These are phyloP conservation scores for Detonula confervacea DNA, from an alignment of 352 stramenopile genomes.

Conservation along the genomic window DNA sequence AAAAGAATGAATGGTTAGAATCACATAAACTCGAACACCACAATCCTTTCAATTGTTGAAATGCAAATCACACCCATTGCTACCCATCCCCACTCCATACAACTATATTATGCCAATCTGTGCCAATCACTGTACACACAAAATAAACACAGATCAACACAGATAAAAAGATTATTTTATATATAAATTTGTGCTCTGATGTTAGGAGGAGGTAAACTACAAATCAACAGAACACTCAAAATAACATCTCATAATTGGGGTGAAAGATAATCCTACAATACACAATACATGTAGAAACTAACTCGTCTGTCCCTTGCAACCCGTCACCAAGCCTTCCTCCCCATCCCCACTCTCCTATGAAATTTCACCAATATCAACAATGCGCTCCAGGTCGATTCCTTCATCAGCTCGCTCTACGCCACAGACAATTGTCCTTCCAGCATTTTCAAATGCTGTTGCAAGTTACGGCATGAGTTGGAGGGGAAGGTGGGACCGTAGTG, in stretches of 20 bases:
- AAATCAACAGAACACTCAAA: background rate
- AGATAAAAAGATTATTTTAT: no score
- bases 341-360: conserved; percentile 43
- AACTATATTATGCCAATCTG: no score
- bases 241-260: background rate
- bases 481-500: conserved; percentile 49
- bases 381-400: conserved; percentile 74
- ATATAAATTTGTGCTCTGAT: no score
- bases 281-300: background rate
- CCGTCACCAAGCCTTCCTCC: conserved; percentile 54
- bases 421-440: conserved; percentile 65
- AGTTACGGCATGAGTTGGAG: conserved; percentile 14
- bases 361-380: conserved; percentile 69
- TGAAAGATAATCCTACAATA: conserved; percentile 8
- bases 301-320: conserved; percentile 50
- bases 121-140: no score
- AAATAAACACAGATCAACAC: no score
- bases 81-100: no score
- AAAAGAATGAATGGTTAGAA: background rate
- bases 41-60: no score
- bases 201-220: no score
- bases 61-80: no score
- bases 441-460: conserved; percentile 39
- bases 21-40: no score
- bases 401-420: conserved; percentile 73